phyloP scores from a whole-genome alignment of 2,329 filamentous ascomycete species.

The Epichloe elymi region DNA sequence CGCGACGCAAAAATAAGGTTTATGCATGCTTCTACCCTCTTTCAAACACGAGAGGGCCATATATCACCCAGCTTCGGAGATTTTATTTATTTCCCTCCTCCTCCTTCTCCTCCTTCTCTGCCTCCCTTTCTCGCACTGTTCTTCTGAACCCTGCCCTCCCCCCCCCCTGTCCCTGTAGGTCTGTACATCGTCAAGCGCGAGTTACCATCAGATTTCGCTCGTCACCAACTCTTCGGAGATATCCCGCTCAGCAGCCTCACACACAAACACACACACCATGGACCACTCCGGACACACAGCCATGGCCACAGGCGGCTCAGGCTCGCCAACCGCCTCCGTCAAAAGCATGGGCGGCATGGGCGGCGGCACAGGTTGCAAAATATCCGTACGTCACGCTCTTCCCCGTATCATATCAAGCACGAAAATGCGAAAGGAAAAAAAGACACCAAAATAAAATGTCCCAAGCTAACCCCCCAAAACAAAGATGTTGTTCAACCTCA shows the following conservation, averaged over 20 bases:
- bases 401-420: not conserved
- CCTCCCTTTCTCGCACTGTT: not conserved
- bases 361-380: conserved; percentile 23
- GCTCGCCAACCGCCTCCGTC: conserved; percentile 7
- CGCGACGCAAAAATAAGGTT: not conserved
- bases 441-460: too few relatives aligned
- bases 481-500: conserved; percentile 73
- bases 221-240: too few relatives aligned
- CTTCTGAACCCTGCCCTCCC: not conserved
- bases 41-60: not conserved
- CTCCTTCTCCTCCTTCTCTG: not conserved
- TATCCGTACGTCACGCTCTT: conserved; percentile 14
- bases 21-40: not conserved
- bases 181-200: too few relatives aligned
- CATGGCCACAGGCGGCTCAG: conserved; percentile 6
- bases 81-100: not conserved
- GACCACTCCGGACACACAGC: conserved; percentile 8
- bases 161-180: not conserved
- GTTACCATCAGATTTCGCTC: not conserved
- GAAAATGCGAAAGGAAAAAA: not conserved
- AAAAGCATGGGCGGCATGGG: conserved; percentile 13
- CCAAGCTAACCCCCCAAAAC: not conserved
- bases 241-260: too few relatives aligned
- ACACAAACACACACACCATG: not conserved
- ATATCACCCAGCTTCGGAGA: not conserved